A percentile compares a stretch with the other conserved stretches of the same genome.
Conservation (phyloP, 202 grass and related monocot genomes). For the Brachypodium distachyon region DNA sequence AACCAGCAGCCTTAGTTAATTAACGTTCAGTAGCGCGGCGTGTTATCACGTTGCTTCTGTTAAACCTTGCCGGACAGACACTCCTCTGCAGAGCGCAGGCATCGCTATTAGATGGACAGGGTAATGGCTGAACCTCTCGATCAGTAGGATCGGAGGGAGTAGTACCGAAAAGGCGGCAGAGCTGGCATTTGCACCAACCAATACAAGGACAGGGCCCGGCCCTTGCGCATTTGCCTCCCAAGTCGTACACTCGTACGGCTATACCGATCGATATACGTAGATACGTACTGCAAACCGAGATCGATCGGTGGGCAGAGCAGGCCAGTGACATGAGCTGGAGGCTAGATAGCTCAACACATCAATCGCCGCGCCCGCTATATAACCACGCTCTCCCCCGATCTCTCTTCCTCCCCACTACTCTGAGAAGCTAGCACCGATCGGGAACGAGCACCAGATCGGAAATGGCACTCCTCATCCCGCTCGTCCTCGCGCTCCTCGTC, state of each 20-base stretch:
- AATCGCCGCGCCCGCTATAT: conserved; percentile 34
- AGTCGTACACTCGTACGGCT: background rate
- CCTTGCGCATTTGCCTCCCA: background rate
- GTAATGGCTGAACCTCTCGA: conserved; percentile 18
- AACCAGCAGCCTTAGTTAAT: background rate
- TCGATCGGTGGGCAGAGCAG: background rate
- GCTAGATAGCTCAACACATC: background rate
- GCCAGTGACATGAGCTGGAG: conserved; percentile 16
- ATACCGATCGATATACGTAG: background rate
- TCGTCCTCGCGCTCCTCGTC: conserved; percentile 51
- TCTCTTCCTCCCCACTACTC: conserved; percentile 22
- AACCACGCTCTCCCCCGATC: background rate
- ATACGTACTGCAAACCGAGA: background rate
- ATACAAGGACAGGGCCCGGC: background rate
- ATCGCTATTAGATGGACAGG: background rate
- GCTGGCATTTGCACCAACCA: conserved; percentile 37
- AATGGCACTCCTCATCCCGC: conserved; percentile 29
- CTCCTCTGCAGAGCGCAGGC: background rate
- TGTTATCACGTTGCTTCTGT: background rate
- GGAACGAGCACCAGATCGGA: background rate
- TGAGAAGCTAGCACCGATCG: background rate
- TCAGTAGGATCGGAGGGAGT: too few relatives aligned
- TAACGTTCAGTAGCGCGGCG: background rate
- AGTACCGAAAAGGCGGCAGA: background rate
- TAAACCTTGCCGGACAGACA: background rate